These are phyloP conservation scores for Tilletiopsis washingtonensis DNA, from an alignment of 1,284 basidiomycete species.

Conservation along the genomic window DNA sequence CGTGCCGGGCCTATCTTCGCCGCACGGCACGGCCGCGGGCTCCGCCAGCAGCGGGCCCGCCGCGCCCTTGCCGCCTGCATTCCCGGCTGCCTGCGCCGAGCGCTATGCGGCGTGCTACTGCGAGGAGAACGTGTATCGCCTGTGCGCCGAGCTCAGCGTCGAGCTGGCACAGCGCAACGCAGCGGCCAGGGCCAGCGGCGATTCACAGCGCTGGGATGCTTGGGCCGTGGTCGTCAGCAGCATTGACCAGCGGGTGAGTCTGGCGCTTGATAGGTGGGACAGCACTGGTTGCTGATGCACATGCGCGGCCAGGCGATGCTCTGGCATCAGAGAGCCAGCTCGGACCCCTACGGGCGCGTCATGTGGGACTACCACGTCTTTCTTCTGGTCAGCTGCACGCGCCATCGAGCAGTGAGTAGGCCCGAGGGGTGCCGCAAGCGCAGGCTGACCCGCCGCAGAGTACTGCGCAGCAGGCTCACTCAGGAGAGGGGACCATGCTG, in stretches of 20 bases:
- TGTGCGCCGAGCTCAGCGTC: slow-evolving; percentile 7
- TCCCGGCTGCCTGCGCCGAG: too few relatives aligned
- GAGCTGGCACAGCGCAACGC: not conserved
- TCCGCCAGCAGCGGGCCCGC: too few relatives aligned
- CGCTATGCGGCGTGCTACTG: slow-evolving; percentile 25
- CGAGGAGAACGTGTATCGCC: slow-evolving; percentile 30
- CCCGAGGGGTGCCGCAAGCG: too few relatives aligned
- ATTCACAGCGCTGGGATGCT: slow-evolving; percentile 14
- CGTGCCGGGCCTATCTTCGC: too few relatives aligned
- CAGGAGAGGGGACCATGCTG: not conserved
- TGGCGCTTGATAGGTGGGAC: too few relatives aligned
- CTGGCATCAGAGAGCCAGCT: slow-evolving; percentile 19
- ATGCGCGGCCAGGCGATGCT: slow-evolving; percentile 13
- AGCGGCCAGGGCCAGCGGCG: not conserved
- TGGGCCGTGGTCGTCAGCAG: slow-evolving; percentile 26
- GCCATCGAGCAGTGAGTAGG: too few relatives aligned
- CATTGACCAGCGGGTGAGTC: too few relatives aligned
- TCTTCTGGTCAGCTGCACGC: slow-evolving; percentile 11
- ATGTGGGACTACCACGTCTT: slow-evolving; percentile 39
- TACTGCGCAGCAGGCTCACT: too few relatives aligned
- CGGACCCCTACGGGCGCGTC: slow-evolving; percentile 14
- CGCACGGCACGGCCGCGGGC: too few relatives aligned
- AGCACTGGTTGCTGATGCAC: too few relatives aligned
- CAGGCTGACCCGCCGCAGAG: too few relatives aligned
- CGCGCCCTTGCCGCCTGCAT: too few relatives aligned